Evolutionary conservation across 768 basidiomycete genomes (phyloP).

Genomic region (Boletus patriciae): DNA sequence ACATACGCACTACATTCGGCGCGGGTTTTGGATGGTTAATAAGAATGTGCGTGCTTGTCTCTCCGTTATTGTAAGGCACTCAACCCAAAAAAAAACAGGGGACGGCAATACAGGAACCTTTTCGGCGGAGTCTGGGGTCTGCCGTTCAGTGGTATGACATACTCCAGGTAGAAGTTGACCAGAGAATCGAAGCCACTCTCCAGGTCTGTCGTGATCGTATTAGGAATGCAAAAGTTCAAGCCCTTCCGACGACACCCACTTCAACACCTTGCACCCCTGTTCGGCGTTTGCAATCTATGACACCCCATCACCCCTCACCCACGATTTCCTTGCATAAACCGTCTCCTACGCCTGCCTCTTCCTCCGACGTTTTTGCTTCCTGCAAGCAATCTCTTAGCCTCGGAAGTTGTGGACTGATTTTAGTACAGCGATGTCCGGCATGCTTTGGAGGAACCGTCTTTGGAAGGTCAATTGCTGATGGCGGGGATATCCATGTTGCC

Average conservation of each 20-base stretch:
- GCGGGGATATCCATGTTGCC: neutral
- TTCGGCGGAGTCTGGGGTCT: constrained; percentile 24
- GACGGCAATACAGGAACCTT: constrained; percentile 17
- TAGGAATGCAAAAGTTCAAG: too few species aligned
- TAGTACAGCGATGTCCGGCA: neutral
- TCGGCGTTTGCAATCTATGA: too few species aligned
- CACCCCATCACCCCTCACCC: too few species aligned
- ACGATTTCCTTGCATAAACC: too few species aligned
- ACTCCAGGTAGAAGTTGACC: constrained; percentile 17
- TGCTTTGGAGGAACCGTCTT: neutral
- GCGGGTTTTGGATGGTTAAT: neutral
- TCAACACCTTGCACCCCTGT: too few species aligned
- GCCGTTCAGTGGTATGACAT: constrained; percentile 35
- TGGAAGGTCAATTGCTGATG: neutral
- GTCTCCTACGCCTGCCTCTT: too few species aligned
- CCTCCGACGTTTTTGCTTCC: too few species aligned
- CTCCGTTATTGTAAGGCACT: neutral
- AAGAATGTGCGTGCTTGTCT: neutral
- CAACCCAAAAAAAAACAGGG: neutral
- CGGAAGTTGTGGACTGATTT: neutral
- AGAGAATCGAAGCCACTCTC: neutral
- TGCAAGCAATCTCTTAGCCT: too few species aligned
- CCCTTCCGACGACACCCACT: too few species aligned
- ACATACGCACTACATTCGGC: neutral
- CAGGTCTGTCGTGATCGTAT: neutral